Evolutionary conservation across 139 green algal genomes (phyloP), one percentile per base, ranked within the genome.

Genomic region (Tetradesmus lagerheimii): DNA sequence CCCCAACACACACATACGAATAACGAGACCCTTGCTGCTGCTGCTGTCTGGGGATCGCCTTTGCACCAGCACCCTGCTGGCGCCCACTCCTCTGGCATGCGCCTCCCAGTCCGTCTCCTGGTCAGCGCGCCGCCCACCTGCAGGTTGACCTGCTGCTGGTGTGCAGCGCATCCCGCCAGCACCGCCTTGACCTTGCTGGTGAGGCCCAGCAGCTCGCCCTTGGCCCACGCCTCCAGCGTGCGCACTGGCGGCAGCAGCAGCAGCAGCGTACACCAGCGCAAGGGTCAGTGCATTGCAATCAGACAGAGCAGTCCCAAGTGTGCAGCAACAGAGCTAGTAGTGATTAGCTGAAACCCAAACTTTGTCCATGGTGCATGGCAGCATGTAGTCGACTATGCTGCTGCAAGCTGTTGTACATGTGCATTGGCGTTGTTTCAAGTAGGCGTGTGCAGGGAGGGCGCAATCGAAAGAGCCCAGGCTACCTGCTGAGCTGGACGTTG

Each of bases 91-190:
- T 1, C 16, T 71, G 25, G 20, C 57, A 31, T 18, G 20, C 4
- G 57, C 57, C 31, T 6, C 57, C 57, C 57, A 9, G 20, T 23
- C 57, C 2, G 23, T 64, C 15, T 14, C 50, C 4, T 50, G 8
- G 43, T 50, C 43, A 50, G 43, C 43, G 43, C 43, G 43, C 80
- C 14, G 11, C 81, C 0, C 53, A 88, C 83, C 83, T 88, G 83
- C 38, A 88, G n/a, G 37, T 88, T 88, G 25, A 88, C 37, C 18
- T 88, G 83, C 83, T 88, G 83, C 83, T 88, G 83, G 41, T 88
- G 83, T 20, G 75, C 76, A 3, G 29, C 15, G 71, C 83, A 88
- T 11, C 83, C 34, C 18, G 12, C 38, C 62, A 88, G 43, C n/a
- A 88, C 83, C 35, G 62, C 27, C 38, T 88, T 88, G 14, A 88